Evolutionary conservation across 176 grass and related monocot genomes (phyloP), one percentile per base, ranked within the genome.

Genomic region (Thalia dealbata): DNA sequence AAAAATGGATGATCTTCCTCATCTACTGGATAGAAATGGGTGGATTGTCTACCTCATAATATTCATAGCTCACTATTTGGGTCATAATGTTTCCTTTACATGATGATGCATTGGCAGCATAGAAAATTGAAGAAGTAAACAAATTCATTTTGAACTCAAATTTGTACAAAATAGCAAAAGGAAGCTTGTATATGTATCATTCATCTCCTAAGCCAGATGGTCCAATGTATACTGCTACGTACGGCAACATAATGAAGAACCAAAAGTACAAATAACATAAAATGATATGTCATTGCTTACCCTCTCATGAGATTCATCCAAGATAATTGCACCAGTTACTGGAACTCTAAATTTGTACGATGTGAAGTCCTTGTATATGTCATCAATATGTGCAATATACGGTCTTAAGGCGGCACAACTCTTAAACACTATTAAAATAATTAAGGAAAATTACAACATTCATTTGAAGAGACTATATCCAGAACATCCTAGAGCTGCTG

Each of bases 361-460:
- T 24, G 86, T 88, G 81, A 97, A 97, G 45, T 92, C 89, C 82
- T 89, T 92, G 89, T 92, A 89, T 74, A 92, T 97, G 32, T 92
- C 89, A 59, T 97, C 89, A 11, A 97, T 84, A 58, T 97, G 88
- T 23, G 84, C 88, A 44, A 89, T 92, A 78, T 97, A 97, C 55
- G 93, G 93, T 78, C 87, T 88, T 76, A 97, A 70, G 27, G 87
- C 87, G 79, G 83, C 80, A 50, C 93, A 97, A 82, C 84, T 97
- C 79, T 97, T 84, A 72, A 97, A 97, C 93, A 97, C 90, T 97
- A 61, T 52, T 73, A 62, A 27, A 24, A 52, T n/a, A n/a, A 67
- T 58, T 45, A 63, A 52, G 14, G 24, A 74, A 78, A 38, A 52
- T 44, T 32, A 14, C 16, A 27, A 14, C 67, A 72, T 26, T 22